phyloP scores from a whole-genome alignment of 2,329 filamentous ascomycete species.

The Cladosporium colombiae region DNA sequence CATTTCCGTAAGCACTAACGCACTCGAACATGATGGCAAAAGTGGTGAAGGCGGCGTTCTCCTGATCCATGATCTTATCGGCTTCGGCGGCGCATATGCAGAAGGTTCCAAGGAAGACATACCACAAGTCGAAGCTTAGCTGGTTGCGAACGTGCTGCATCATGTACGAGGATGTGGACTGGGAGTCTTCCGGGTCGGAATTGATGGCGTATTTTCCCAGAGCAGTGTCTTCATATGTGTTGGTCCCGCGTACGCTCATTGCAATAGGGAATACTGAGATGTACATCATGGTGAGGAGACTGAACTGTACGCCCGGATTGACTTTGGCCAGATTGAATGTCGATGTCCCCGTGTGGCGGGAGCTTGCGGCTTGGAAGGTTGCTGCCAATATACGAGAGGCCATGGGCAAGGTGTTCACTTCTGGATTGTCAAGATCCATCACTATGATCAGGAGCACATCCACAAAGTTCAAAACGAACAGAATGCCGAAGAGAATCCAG shows the following conservation, averaged over 20 bases:
- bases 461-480: constrained; percentile 16
- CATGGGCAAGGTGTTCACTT: constrained; percentile 9
- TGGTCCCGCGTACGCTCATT: constrained; percentile 67
- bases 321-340: constrained; percentile 42
- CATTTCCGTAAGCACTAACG: constrained; percentile 37
- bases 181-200: constrained; percentile 13
- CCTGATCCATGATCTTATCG: constrained; percentile 15
- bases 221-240: constrained; percentile 70
- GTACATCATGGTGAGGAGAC: constrained; percentile 68
- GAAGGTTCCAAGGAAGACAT: constrained; percentile 42
- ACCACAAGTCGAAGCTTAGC: constrained; percentile 46
- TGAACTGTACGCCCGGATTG: constrained; percentile 58
- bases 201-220: constrained; percentile 57
- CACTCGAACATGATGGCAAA: constrained; percentile 46
- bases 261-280: constrained; percentile 64
- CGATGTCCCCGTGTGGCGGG: constrained; percentile 19
- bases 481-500: constrained; percentile 21
- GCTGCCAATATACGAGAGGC: constrained; percentile 13
- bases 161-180: constrained; percentile 53
- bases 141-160: constrained; percentile 47
- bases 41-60: constrained; percentile 33
- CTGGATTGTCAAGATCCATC: constrained; percentile 21
- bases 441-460: constrained; percentile 32
- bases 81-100: constrained; percentile 43
- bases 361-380: constrained; percentile 42